Percentiles rank a stretch among this genome's conserved stretches.
Conservation (phyloP, 1,139 yeast species). For the Taphrina wiesneri region DNA sequence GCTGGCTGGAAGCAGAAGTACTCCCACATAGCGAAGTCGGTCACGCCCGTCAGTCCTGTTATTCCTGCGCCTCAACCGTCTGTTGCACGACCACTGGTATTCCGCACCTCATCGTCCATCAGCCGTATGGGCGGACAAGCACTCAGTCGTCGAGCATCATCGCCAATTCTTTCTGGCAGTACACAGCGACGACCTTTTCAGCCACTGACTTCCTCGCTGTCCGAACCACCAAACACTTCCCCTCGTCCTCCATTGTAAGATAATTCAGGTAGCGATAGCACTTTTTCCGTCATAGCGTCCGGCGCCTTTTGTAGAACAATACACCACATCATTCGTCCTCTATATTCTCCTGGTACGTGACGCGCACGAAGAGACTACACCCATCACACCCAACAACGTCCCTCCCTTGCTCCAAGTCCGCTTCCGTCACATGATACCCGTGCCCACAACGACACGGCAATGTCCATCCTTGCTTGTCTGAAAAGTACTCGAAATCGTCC, state of each 20-base stretch:
- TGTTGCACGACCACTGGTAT: neutral
- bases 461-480: neutral
- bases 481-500: slow-evolving; percentile 29
- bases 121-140: slow-evolving; percentile 8
- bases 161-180: neutral
- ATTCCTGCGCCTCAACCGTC: neutral
- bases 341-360: slow-evolving; percentile 31
- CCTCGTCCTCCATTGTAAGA: neutral
- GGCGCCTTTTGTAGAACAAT: neutral
- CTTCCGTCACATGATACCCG: slow-evolving; percentile 33
- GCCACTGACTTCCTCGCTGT: neutral
- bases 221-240: neutral
- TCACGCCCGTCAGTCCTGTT: neutral
- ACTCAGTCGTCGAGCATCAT: slow-evolving; percentile 11
- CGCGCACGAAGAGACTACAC: slow-evolving; percentile 34
- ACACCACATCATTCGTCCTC: neutral
- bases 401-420: slow-evolving; percentile 32
- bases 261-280: neutral
- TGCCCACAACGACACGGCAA: slow-evolving; percentile 34
- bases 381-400: slow-evolving; percentile 35
- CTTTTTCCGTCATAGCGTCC: neutral
- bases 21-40: neutral
- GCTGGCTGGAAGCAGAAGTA: slow-evolving; percentile 10
- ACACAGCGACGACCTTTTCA: neutral
- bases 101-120: slow-evolving; percentile 2